Evolutionary conservation across 768 basidiomycete genomes (phyloP), one percentile per base, ranked within the genome.

Genomic region (Kwoniella sp.): DNA sequence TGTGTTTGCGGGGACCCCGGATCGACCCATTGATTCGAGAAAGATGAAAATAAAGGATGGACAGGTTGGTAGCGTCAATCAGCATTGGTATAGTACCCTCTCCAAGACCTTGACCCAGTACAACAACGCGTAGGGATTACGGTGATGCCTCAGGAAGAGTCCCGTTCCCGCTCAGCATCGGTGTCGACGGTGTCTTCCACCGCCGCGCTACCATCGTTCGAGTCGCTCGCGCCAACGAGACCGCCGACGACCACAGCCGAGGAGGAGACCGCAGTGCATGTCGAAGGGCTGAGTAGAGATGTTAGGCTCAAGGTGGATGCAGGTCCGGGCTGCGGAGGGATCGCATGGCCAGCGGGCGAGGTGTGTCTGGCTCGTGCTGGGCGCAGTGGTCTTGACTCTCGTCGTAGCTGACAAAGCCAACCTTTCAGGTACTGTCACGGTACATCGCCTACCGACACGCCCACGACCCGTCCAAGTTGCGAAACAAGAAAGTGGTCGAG

Each of bases 301-400:
- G 59, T 75, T 5, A 59, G 66, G 44, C 79, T 92, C 32, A 76
- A 78, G 19, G 80, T 91, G 3, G 88, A 92, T 70, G 83, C 89
- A 7, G 78, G 83, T 36, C 87, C 88, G 15, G 91, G 91, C 1
- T 95, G 91, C 70, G 91, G 91, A 12, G 91, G 91, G 4, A 81
- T 91, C 32, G 84, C 87, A 2, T 93, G 91, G 91, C 88, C 88
- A 3, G 88, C 90, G 7, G 91, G 89, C 60, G 83, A 89, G 81
- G 89, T 89, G 61, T 61, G 76, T 70, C 34, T 27, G 11, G 12
- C 9, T 39, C 37, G 22, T 39, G 7, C 7, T 25, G 23, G 14
- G 19, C 26, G 31, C 15, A 32, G 31, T 15, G 31, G 8, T 8
- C 9, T 32, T 8, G 31, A 32, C 15, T 32, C 31, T 15, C 31